phyloP scores from a whole-genome alignment of 148 eudicot genomes.

The Vaccinium corymbosum region DNA sequence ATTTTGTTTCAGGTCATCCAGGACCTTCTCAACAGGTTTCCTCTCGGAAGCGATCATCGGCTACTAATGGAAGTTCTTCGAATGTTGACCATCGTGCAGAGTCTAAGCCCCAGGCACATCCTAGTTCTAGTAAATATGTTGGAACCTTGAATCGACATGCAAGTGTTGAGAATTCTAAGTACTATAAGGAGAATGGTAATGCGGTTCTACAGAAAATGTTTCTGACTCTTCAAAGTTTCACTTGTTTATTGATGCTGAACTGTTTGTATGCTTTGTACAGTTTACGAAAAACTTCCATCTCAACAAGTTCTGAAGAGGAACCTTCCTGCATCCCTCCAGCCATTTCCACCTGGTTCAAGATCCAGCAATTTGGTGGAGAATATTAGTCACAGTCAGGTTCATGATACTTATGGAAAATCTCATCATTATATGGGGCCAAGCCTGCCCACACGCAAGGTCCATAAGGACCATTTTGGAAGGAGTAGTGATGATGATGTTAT shows the following conservation, averaged over 20 bases:
- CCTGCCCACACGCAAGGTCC: constrained; percentile 26
- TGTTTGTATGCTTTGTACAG: constrained; percentile 26
- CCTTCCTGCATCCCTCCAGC: constrained; percentile 55
- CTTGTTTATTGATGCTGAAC: constrained; percentile 16
- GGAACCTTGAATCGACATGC: constrained; percentile 23
- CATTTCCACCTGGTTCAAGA: constrained; percentile 29
- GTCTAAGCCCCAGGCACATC: constrained; percentile 25
- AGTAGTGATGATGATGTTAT: constrained; percentile 32
- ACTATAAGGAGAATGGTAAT: constrained; percentile 24
- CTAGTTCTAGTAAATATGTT: constrained; percentile 26
- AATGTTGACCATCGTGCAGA: constrained; percentile 19
- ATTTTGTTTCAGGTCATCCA: constrained; percentile 34
- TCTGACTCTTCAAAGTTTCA: constrained; percentile 11
- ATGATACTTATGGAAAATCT: constrained; percentile 34
- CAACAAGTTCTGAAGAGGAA: constrained; percentile 43
- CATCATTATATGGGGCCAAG: constrained; percentile 30
- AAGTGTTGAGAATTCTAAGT: constrained; percentile 6
- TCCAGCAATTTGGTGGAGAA: constrained; percentile 34
- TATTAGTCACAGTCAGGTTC: constrained; percentile 38
- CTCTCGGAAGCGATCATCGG: constrained; percentile 25
- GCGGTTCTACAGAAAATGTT: constrained; percentile 7
- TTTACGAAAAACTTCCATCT: constrained; percentile 22
- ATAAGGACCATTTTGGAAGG: constrained; percentile 31
- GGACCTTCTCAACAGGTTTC: constrained; percentile 25
- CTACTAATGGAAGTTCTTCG: constrained; percentile 36